Evolutionary conservation across 257 asterid species (phyloP), one percentile per base, ranked within the genome.

Genomic region (Przewalskia tangutica): DNA sequence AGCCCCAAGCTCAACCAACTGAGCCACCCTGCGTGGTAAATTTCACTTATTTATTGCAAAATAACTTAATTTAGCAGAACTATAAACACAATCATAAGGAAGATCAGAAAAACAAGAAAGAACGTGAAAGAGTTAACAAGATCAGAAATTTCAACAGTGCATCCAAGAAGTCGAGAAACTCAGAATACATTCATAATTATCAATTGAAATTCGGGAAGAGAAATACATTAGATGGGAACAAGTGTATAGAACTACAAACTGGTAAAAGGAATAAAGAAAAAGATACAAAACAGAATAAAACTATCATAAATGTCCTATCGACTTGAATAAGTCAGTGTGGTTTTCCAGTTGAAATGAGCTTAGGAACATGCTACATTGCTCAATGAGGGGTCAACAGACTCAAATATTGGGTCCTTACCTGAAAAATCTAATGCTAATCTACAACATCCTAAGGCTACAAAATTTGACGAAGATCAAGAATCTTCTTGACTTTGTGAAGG

Each of bases 401-500:
- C 38, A 59, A 34, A 11, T 53, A 12, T 36, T 46, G 64, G 56
- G 68, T 73, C 79, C 8, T 42, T 36, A 20, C 79, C 83, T 10
- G 20, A 20, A 62, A 63, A 46, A 55, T 77, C 85, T 81, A 68
- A 10, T 50, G 86, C 59, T 81, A 68, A 75, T 50, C 55, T 81
- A 79, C 81, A 77, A 56, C 67, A 38, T 59, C 81, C 81, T 83
- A 84, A 53, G 81, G 78, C 89, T 87, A 82, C 91, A 87, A 93
- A 87, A 82, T 84, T 86, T 64, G 83, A 81, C 67, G 77, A 83
- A 18, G 65, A 50, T 48, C 48, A 62, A 81, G 32, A 38, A 12
- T 88, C 81, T 36, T 86, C 90, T 5, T 83, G 83, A 81, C 66
- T 86, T 82, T 68, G 83, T 60, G 90, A 85, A 81, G 76, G 4